phyloP scores from a whole-genome alignment of 805 yeast genomes.

The Candida coleopterorum region DNA sequence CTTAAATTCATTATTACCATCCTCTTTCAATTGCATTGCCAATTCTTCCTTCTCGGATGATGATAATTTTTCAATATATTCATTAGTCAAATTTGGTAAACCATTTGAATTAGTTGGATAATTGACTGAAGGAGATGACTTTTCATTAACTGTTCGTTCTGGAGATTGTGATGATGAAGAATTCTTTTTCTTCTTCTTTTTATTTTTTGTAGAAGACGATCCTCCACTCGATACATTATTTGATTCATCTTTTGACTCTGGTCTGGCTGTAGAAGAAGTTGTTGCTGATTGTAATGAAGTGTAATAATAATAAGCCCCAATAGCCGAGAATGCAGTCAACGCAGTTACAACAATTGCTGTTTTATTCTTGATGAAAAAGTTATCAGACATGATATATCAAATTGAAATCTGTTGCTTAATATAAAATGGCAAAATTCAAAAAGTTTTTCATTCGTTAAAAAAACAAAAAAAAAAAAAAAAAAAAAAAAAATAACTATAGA shows the following conservation, averaged over 20 bases:
- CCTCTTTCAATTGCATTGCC: constrained; percentile 78
- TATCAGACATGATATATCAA: constrained; percentile 13
- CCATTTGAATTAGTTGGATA: constrained; percentile 57
- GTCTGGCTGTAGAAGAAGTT: neutral
- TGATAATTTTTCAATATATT: constrained; percentile 39
- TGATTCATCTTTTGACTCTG: constrained; percentile 3
- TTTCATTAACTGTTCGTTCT: constrained; percentile 13
- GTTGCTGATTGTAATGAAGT: constrained; percentile 22
- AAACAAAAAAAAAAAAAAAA: neutral
- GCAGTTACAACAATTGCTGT: constrained; percentile 61
- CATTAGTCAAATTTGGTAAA: constrained; percentile 52
- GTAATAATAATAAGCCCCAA: constrained; percentile 53
- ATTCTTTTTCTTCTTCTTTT: constrained; percentile 32
- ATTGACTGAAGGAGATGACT: constrained; percentile 13
- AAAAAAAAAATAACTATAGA: neutral
- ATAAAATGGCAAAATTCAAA: constrained; percentile 4
- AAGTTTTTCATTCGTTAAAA: constrained; percentile 6
- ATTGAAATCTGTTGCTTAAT: neutral
- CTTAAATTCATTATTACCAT: constrained; percentile 80
- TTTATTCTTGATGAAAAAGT: constrained; percentile 50
- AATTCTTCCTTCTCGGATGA: constrained; percentile 53
- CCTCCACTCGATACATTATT: constrained; percentile 18
- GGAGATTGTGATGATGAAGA: constrained; percentile 17
- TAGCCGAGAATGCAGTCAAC: constrained; percentile 59
- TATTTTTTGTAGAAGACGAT: constrained; percentile 34